Evolutionary conservation across 768 basidiomycete genomes (phyloP).

Genomic region (Macrolepiota fuliginosa): DNA sequence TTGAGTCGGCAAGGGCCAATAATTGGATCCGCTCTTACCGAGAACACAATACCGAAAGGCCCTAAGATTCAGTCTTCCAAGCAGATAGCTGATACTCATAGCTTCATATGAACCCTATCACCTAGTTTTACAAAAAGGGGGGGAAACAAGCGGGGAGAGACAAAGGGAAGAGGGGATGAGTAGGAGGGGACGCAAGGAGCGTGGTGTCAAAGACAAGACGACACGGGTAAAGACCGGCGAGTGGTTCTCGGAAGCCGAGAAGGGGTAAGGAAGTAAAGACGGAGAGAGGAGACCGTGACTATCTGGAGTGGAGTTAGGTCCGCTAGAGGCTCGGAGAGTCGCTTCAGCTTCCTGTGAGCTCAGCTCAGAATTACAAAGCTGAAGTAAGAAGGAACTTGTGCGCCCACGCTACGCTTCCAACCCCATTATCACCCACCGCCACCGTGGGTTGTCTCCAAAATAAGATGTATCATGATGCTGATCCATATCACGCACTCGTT

Average conservation of each 20-base stretch:
- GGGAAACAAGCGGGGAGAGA: slow-evolving; percentile 1
- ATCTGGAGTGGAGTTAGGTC: slow-evolving; percentile 2
- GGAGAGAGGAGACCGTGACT: neutral
- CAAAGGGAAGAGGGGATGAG: slow-evolving; percentile 22
- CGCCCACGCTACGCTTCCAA: neutral
- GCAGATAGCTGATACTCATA: slow-evolving; percentile 34
- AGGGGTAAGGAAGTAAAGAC: slow-evolving; percentile 10
- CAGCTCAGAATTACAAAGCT: slow-evolving; percentile 8
- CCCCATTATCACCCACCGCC: neutral
- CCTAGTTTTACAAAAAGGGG: slow-evolving; percentile 25
- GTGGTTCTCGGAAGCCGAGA: slow-evolving; percentile 22
- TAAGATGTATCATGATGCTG: slow-evolving; percentile 6
- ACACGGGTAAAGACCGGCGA: slow-evolving; percentile 28
- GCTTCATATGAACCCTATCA: slow-evolving; percentile 26
- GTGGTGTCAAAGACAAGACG: too few species aligned
- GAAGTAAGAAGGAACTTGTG: neutral
- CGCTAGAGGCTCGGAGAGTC: neutral
- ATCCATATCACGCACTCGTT: neutral
- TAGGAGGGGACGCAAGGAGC: slow-evolving; percentile 16
- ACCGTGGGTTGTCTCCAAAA: neutral
- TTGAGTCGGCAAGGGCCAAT: neutral
- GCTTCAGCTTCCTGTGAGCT: slow-evolving; percentile 1
- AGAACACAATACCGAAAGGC: slow-evolving; percentile 58
- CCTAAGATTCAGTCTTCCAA: slow-evolving; percentile 32
- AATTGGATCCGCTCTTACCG: slow-evolving; percentile 35